Percentiles rank a stretch among this genome's conserved stretches.
Evolutionary conservation across 1,139 yeast genomes (phyloP).

Genomic region (Entelexis paramagnoliae): DNA sequence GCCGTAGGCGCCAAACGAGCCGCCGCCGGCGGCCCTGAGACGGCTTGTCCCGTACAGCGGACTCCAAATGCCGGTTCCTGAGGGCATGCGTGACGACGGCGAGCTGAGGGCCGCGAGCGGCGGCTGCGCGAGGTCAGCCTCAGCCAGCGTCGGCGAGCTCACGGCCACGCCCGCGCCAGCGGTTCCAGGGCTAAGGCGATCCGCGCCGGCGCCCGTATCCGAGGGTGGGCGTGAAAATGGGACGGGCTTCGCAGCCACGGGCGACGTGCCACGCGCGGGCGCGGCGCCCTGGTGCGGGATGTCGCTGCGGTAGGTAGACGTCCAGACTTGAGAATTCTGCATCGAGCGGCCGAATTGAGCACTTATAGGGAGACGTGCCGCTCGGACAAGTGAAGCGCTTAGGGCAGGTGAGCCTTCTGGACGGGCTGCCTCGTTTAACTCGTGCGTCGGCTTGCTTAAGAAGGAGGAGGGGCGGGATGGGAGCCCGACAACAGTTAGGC

Average conservation of each 20-base stretch:
- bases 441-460: background rate
- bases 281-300: background rate
- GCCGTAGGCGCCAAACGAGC: conserved; percentile 16
- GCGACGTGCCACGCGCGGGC: conserved; percentile 1
- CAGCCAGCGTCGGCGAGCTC: conserved; percentile 2
- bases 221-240: background rate
- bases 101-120: background rate
- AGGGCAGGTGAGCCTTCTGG: background rate
- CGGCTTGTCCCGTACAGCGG: background rate
- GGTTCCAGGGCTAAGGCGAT: background rate
- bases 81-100: background rate
- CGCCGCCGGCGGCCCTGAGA: conserved; percentile 1
- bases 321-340: conserved; percentile 15
- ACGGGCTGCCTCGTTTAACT: background rate
- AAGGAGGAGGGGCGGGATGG: background rate
- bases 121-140: background rate
- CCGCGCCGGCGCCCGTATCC: background rate
- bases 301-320: conserved; percentile 5
- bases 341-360: conserved; percentile 7
- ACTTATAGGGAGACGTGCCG: background rate
- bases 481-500: conserved; percentile 3
- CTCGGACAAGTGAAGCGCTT: background rate
- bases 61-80: conserved; percentile 5
- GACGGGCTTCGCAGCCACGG: background rate
- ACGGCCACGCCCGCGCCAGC: background rate